Base-by-base conservation (phyloP, 164 flowering plant genomes). In the Magnolia changhungtana region DNA sequence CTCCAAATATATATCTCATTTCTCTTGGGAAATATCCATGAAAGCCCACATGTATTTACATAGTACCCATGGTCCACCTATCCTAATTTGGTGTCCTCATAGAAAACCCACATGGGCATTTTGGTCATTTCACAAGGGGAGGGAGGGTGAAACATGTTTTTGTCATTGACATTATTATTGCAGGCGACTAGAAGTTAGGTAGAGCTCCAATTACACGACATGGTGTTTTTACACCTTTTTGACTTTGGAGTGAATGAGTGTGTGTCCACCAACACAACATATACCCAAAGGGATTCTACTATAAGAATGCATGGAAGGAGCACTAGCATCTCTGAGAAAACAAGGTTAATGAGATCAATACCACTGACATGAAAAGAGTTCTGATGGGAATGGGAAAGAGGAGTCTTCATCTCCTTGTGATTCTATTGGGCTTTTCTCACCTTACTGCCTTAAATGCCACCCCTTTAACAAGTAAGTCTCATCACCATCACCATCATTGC, bases 401-500 rank as follows among this genome's bases (percentile, higher is more conserved):
- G 24, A 18, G 18, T 27, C 76, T 76, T 59, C 78, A 20, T 59
- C 73, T 76, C 8, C 67, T 76, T 16, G 72, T 76, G 19, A 20
- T 76, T 76, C 37, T 76, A 45, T 58, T 76, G 73, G 67, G 73
- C 16, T 61, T 76, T 55, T 37, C 72, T 49, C 68, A 59, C 68
- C 68, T 76, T 21, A 49, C 69, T 51, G 31, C 29, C 55, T 37
- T 69, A 52, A 69, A 76, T 59, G 78, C 73, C 18, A 66, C 55
- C 73, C 58, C 73, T 31, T 0, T 76, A 76, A 31, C 67, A 58
- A 69, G 78, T 76, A 58, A 69, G 27, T 75, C 16, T 29, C 49
- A 14, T 68, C 20, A 3, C 14, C 71, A 37, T 16, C 45, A 67
- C 24, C 71, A 68, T 29, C 71, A 13, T 50, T 1, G 21, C 1